Evolutionary conservation across 176 grass and related monocot genomes (phyloP), one percentile per base, ranked within the genome.

Genomic region (Luzula sylvatica): DNA sequence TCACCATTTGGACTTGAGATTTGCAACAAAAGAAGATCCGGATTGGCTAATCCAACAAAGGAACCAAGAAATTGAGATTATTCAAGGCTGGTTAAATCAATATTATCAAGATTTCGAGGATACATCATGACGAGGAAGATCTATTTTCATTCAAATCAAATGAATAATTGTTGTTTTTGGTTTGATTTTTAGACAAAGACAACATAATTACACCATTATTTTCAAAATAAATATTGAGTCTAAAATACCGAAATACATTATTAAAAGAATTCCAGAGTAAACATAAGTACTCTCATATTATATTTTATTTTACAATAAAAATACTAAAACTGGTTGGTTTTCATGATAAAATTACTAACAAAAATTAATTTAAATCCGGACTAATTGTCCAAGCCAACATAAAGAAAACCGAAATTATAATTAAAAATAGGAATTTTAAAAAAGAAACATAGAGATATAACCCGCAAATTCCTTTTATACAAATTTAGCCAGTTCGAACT

Each of bases 1-100:
- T 44, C 92, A 98, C 82, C 73, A 74, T 78, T 57, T 86, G 53
- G 92, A 98, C 75, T 61, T 98, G 19, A 73, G 82, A 72, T 68
- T 42, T 53, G 75, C 78, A 65, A 80, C 72, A 35, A 83, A 87
- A 57, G 81, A 86, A 56, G 85, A 90, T 53, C 92, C 92, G 27
- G 61, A 80, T 38, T 89, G 85, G 92, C 45, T 87, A 56, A 21
- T 61, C 61, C 68, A 86, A 26, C 92, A 98, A 72, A 82, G 92
- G 44, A 73, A 61, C 42, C 68, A 86, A 57, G 92, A 96, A 70
- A 56, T 82, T 57, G 22, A 77, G 11, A 86, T 96, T 65, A 86
- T 96, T 25, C 56, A 82, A 57, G 61, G 74, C 43, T 96, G 90
- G 84, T 70, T 86, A 67, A 40, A 79, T 61, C 81, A 86, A 64